phyloP scores from a whole-genome alignment of 2,329 filamentous ascomycete species.

The Xylaria sp. region DNA sequence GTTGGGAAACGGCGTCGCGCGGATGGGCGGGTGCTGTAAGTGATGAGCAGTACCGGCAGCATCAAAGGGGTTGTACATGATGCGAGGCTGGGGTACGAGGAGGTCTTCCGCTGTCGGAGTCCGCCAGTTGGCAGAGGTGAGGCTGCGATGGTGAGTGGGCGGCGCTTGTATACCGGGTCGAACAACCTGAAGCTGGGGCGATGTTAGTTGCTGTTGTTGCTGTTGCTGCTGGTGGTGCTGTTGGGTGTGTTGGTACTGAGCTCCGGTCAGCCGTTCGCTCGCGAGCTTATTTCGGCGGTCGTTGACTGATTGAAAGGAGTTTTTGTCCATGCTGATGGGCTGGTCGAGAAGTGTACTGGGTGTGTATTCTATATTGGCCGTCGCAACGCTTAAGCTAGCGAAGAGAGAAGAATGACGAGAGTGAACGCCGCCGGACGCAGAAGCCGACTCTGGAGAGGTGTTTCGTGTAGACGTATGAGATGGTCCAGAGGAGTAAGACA shows the following conservation, averaged over 20 bases:
- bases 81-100: slow-evolving; percentile 25
- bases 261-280: slow-evolving; percentile 36
- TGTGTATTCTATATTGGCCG: slow-evolving; percentile 38
- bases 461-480: slow-evolving; percentile 45
- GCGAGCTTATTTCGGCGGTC: slow-evolving; percentile 44
- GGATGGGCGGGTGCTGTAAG: slow-evolving; percentile 23
- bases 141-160: slow-evolving; percentile 34
- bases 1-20: slow-evolving; percentile 30
- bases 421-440: slow-evolving; percentile 15
- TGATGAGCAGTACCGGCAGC: slow-evolving; percentile 16
- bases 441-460: slow-evolving; percentile 44
- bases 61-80: slow-evolving; percentile 40
- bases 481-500: slow-evolving; percentile 46
- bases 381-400: slow-evolving; percentile 39
- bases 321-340: slow-evolving; percentile 44
- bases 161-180: slow-evolving; percentile 35
- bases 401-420: slow-evolving; percentile 40
- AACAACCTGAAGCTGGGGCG: slow-evolving; percentile 36
- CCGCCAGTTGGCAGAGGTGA: slow-evolving; percentile 49
- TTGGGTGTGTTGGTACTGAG: slow-evolving; percentile 32
- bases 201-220: slow-evolving; percentile 27
- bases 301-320: slow-evolving; percentile 47
- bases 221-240: slow-evolving; percentile 23
- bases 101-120: slow-evolving; percentile 37
- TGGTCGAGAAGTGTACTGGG: slow-evolving; percentile 37